Conservation (phyloP, 306 rosid species). For the Nissolia schottii region DNA sequence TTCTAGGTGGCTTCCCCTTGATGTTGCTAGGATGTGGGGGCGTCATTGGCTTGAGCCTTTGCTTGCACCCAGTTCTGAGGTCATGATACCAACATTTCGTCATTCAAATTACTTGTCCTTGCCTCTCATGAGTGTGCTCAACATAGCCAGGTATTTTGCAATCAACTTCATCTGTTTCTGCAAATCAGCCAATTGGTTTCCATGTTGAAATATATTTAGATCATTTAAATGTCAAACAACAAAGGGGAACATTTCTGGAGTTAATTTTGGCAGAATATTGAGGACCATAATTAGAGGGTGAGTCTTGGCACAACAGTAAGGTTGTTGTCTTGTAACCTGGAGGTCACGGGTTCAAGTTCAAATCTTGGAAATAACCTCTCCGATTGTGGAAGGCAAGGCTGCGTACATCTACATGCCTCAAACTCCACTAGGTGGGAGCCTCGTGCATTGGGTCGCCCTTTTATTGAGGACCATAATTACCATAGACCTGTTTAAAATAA, state of each 20-base stretch:
- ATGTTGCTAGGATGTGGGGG: constrained; percentile 97
- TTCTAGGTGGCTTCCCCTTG: constrained; percentile 92
- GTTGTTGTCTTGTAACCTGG: too few species aligned
- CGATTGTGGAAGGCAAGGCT: too few species aligned
- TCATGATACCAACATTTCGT: constrained; percentile 55
- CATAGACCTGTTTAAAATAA: neutral
- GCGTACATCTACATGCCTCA: too few species aligned
- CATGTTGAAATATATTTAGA: neutral
- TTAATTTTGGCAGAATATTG: neutral
- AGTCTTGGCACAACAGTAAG: too few species aligned
- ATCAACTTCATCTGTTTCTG: constrained; percentile 4
- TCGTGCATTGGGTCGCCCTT: too few species aligned
- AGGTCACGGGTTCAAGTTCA: too few species aligned
- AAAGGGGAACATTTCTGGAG: neutral
- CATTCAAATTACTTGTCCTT: constrained; percentile 68
- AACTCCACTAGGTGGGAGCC: too few species aligned
- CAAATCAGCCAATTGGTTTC: neutral
- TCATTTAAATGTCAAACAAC: neutral
- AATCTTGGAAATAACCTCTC: too few species aligned
- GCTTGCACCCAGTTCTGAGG: constrained; percentile 69
- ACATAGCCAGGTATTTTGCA: constrained; percentile 80
- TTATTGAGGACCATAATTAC: too few species aligned
- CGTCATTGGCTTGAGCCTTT: constrained; percentile 93
- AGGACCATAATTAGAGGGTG: neutral
- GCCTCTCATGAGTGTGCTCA: constrained; percentile 92